phyloP scores from a whole-genome alignment of 495 filamentous ascomycete genomes.

The Daldinia grandis region DNA sequence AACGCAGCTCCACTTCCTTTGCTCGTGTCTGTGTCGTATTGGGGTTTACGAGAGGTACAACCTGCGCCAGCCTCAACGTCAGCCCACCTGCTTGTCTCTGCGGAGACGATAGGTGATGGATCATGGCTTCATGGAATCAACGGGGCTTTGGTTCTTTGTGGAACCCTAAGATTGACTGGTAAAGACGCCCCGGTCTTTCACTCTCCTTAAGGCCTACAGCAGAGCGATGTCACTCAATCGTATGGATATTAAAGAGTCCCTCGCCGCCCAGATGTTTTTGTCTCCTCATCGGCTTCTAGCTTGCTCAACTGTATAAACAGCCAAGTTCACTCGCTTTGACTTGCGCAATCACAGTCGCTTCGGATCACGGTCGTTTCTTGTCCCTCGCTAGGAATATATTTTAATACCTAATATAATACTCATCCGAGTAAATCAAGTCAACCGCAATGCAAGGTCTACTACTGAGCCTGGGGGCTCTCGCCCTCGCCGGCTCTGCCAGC shows the following conservation, averaged over 20 bases:
- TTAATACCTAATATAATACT: slow-evolving; percentile 36
- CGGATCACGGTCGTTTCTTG: slow-evolving; percentile 26
- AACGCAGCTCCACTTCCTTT: slow-evolving; percentile 13
- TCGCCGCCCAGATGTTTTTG: slow-evolving; percentile 15
- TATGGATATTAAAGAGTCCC: slow-evolving; percentile 25
- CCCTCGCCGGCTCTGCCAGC: slow-evolving; percentile 29
- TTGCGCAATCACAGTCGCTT: slow-evolving; percentile 28
- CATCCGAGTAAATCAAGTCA: slow-evolving; percentile 6
- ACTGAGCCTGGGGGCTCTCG: slow-evolving; percentile 35
- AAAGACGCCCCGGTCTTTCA: slow-evolving; percentile 15
- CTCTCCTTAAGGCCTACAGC: slow-evolving; percentile 14
- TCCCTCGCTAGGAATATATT: slow-evolving; percentile 21
- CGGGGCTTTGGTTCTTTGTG: slow-evolving; percentile 27
- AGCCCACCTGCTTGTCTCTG: slow-evolving; percentile 28
- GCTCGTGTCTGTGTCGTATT: slow-evolving; percentile 41
- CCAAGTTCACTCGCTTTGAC: slow-evolving; percentile 41
- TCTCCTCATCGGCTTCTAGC: slow-evolving; percentile 3
- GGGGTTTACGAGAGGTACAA: slow-evolving; percentile 18
- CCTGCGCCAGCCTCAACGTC: slow-evolving; percentile 42
- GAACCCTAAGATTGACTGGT: slow-evolving; percentile 37
- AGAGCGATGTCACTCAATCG: slow-evolving; percentile 34
- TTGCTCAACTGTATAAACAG: slow-evolving; percentile 32
- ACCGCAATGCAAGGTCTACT: slow-evolving; percentile 25
- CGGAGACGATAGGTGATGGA: slow-evolving; percentile 31
- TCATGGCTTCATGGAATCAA: slow-evolving; percentile 27